Evolutionary conservation across 768 basidiomycete species (phyloP).

Genomic region (Lyophyllum shimeji): DNA sequence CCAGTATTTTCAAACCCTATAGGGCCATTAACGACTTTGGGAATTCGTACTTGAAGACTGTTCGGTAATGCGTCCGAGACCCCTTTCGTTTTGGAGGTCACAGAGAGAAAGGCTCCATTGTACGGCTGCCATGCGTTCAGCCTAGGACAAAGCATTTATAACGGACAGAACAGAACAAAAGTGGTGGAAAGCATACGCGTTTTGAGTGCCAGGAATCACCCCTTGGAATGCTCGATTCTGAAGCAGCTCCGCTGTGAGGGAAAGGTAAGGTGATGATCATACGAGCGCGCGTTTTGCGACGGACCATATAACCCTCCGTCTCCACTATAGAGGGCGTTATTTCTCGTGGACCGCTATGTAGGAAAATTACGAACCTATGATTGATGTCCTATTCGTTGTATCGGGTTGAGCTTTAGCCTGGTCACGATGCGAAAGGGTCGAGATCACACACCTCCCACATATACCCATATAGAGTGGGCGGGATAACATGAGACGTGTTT

Average conservation of each 20-base stretch:
- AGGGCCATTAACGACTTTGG: slow-evolving; percentile 31
- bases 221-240: slow-evolving; percentile 63
- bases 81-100: slow-evolving; percentile 39
- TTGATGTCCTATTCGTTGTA: slow-evolving; percentile 27
- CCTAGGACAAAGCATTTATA: slow-evolving; percentile 8
- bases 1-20: slow-evolving; percentile 54
- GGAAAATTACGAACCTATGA: slow-evolving; percentile 22
- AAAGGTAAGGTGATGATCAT: background rate
- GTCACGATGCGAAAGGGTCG: background rate
- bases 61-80: slow-evolving; percentile 55
- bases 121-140: slow-evolving; percentile 45
- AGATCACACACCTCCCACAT: slow-evolving; percentile 32
- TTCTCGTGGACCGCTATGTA: background rate
- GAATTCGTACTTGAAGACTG: slow-evolving; percentile 48
- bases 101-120: slow-evolving; percentile 37
- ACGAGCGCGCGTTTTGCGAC: background rate
- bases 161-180: background rate
- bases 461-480: slow-evolving; percentile 31
- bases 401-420: background rate
- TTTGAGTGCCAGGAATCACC: slow-evolving; percentile 46
- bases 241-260: slow-evolving; percentile 33
- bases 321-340: slow-evolving; percentile 21
- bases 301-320: slow-evolving; percentile 41
- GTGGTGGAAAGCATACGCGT: slow-evolving; percentile 24
- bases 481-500: slow-evolving; percentile 27